phyloP scores from a whole-genome alignment of 2,329 filamentous ascomycete species.

The Alternaria sp. region DNA sequence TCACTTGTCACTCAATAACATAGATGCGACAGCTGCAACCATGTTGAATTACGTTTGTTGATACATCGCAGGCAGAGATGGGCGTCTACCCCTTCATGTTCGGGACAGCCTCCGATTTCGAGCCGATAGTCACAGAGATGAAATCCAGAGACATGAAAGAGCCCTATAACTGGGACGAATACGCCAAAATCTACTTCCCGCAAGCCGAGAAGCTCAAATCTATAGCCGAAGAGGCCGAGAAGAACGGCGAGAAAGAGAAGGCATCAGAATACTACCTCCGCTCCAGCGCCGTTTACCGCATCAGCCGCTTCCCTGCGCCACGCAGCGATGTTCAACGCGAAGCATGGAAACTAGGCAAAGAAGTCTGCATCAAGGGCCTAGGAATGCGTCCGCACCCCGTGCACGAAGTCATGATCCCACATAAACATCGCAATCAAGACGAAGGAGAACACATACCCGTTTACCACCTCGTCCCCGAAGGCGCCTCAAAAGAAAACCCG shows the following conservation, averaged over 20 bases:
- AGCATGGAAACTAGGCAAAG: conserved; percentile 73
- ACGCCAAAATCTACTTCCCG: conserved; percentile 69
- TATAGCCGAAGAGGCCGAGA: conserved; percentile 62
- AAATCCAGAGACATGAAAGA: conserved; percentile 70
- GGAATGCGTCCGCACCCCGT: conserved; percentile 62
- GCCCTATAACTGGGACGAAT: conserved; percentile 68
- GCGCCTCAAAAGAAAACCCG: conserved; percentile 53
- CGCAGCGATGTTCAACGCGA: conserved; percentile 62
- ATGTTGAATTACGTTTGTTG: not conserved
- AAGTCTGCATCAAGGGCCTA: conserved; percentile 67
- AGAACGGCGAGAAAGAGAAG: conserved; percentile 59
- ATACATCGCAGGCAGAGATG: conserved; percentile 53
- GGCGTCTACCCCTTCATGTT: conserved; percentile 80
- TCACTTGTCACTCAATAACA: not conserved
- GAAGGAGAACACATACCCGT: conserved; percentile 69
- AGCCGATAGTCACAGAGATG: conserved; percentile 71
- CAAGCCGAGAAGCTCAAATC: conserved; percentile 66
- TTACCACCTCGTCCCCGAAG: conserved; percentile 69
- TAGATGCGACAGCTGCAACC: not conserved
- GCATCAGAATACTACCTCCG: conserved; percentile 70
- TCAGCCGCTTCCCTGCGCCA: conserved; percentile 72
- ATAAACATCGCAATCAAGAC: conserved; percentile 58
- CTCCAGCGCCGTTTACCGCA: conserved; percentile 70
- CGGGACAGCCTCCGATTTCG: conserved; percentile 72
- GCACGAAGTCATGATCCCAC: conserved; percentile 68